Conservation (phyloP, 768 basidiomycete species). For the Royoungia palumana region DNA sequence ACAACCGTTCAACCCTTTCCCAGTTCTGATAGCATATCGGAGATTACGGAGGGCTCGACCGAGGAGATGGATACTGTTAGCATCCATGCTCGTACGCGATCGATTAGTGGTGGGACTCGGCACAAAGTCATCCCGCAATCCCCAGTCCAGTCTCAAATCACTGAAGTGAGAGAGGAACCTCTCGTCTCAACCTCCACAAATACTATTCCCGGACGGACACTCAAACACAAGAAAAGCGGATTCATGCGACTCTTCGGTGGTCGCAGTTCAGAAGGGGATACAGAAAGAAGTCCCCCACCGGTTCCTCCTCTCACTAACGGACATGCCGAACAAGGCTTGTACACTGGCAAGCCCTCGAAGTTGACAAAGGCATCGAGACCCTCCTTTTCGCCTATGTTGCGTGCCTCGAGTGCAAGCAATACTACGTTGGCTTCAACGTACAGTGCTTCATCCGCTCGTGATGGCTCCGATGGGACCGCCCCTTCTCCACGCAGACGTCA, state of each 20-base stretch:
- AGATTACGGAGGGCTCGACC: constrained; percentile 14
- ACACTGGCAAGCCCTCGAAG: constrained; percentile 27
- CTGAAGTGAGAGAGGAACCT: constrained; percentile 45
- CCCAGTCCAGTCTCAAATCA: constrained; percentile 35
- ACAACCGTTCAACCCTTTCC: constrained; percentile 33
- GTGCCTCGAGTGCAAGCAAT: constrained; percentile 19
- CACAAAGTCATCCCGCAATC: constrained; percentile 39
- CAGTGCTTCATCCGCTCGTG: constrained; percentile 4
- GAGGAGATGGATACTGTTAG: constrained; percentile 25
- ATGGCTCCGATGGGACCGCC: constrained; percentile 19
- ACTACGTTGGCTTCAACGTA: constrained; percentile 15
- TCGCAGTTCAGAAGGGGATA: constrained; percentile 31
- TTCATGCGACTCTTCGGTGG: constrained; percentile 77
- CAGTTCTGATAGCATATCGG: constrained; percentile 29
- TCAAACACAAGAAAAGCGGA: constrained; percentile 79
- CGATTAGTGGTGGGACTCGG: constrained; percentile 58
- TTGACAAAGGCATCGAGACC: constrained; percentile 41
- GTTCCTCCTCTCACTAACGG: constrained; percentile 49
- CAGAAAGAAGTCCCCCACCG: constrained; percentile 47
- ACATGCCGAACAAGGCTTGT: constrained; percentile 26
- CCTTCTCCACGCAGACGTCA: constrained; percentile 26
- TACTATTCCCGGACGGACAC: constrained; percentile 37
- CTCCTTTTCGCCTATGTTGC: constrained; percentile 35
- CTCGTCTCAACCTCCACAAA: constrained; percentile 10
- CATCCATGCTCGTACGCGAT: constrained; percentile 39